A percentile compares a stretch with the other conserved stretches of the same genome.
Evolutionary conservation across 805 yeast genomes (phyloP).

Genomic region (Kodamaea lidongshanica): DNA sequence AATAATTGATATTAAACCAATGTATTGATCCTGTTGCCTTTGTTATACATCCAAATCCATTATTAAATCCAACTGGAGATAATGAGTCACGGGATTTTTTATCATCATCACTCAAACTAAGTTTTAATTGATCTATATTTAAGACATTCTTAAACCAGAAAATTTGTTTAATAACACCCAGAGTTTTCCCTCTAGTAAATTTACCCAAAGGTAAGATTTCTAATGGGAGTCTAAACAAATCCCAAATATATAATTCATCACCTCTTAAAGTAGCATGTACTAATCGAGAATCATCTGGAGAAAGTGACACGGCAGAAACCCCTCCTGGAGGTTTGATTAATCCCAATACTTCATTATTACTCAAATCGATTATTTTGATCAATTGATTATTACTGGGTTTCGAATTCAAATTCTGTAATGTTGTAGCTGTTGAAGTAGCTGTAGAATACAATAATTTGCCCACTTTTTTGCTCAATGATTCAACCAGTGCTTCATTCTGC

Average conservation of each 20-base stretch:
- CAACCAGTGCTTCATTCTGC: conserved; percentile 8
- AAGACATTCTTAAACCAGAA: conserved; percentile 46
- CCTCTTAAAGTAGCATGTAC: conserved; percentile 54
- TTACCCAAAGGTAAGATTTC: conserved; percentile 52
- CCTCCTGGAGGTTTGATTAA: conserved; percentile 58
- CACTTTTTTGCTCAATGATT: conserved; percentile 20
- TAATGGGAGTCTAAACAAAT: conserved; percentile 43
- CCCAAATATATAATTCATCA: conserved; percentile 61
- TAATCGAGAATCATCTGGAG: conserved; percentile 54
- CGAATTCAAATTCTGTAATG: conserved; percentile 17
- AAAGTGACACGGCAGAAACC: conserved; percentile 51
- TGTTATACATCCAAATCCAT: conserved; percentile 49
- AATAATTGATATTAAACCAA: conserved; percentile 47
- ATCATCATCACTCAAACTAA: not conserved
- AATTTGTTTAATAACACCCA: conserved; percentile 45
- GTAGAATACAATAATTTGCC: conserved; percentile 31
- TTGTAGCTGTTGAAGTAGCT: conserved; percentile 22
- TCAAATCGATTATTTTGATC: conserved; percentile 44
- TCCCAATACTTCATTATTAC: conserved; percentile 31
- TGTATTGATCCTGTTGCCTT: conserved; percentile 54
- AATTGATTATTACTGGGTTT: conserved; percentile 30
- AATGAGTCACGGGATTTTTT: conserved; percentile 1
- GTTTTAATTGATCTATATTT: conserved; percentile 1
- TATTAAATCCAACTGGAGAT: conserved; percentile 17
- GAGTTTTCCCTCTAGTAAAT: conserved; percentile 57